Evolutionary conservation across 1,284 basidiomycete genomes (phyloP).

Genomic region (Melampsora larici-populina): DNA sequence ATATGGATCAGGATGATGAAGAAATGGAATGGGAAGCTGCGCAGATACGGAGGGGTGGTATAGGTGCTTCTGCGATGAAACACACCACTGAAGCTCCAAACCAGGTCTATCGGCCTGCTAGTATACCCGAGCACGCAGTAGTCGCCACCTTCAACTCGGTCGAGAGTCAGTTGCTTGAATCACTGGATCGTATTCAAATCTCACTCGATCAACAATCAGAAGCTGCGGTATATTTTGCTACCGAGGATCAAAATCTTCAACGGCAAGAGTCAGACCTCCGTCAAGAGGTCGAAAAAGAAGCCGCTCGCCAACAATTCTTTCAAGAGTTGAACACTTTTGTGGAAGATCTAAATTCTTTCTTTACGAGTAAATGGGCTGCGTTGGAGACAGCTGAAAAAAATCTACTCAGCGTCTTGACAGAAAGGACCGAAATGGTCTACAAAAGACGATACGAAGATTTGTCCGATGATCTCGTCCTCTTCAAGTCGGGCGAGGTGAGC

Average conservation of each 20-base stretch:
- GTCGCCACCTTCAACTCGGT: slow-evolving; percentile 59
- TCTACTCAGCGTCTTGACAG: slow-evolving; percentile 68
- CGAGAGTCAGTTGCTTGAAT: slow-evolving; percentile 62
- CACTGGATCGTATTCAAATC: slow-evolving; percentile 58
- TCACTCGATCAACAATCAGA: slow-evolving; percentile 59
- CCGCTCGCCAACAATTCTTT: slow-evolving; percentile 83
- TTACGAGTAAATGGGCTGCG: slow-evolving; percentile 87
- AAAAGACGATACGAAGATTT: slow-evolving; percentile 69
- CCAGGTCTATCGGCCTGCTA: slow-evolving; percentile 67
- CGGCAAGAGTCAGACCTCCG: slow-evolving; percentile 74
- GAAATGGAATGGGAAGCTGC: slow-evolving; percentile 83
- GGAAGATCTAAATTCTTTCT: slow-evolving; percentile 77
- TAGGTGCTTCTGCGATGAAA: slow-evolving; percentile 43
- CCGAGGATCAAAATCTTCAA: slow-evolving; percentile 71
- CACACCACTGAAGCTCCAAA: slow-evolving; percentile 53
- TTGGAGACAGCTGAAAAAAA: slow-evolving; percentile 83
- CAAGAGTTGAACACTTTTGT: slow-evolving; percentile 77
- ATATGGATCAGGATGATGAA: slow-evolving; percentile 66
- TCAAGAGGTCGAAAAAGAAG: slow-evolving; percentile 71
- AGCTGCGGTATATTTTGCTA: slow-evolving; percentile 58
- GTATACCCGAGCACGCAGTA: slow-evolving; percentile 46
- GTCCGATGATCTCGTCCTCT: slow-evolving; percentile 72
- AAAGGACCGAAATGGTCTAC: slow-evolving; percentile 68
- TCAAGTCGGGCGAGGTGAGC: slow-evolving; percentile 62
- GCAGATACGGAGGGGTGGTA: slow-evolving; percentile 71